phyloP scores from a whole-genome alignment of 2,329 filamentous ascomycete species.

The Penicillium crustosum region DNA sequence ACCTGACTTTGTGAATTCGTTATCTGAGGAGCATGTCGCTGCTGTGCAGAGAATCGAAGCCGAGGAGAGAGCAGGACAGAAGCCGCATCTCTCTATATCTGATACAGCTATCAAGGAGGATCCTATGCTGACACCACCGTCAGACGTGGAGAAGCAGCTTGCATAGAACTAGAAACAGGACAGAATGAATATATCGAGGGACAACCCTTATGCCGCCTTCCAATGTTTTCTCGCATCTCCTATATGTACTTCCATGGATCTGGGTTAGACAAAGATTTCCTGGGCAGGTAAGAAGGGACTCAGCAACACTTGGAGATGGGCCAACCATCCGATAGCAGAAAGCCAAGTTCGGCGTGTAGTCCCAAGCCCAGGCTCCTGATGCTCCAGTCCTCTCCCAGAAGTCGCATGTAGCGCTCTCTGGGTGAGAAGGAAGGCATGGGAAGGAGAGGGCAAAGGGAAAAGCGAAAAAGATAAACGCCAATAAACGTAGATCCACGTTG shows the following conservation, averaged over 20 bases:
- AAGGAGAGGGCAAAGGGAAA: conserved; percentile 15
- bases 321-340: neutral
- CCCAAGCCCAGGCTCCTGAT: neutral
- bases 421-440: conserved; percentile 36
- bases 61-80: conserved; percentile 12
- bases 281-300: neutral
- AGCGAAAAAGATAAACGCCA: conserved; percentile 18
- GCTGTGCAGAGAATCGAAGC: conserved; percentile 10
- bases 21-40: conserved; percentile 31
- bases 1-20: conserved; percentile 43
- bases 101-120: conserved; percentile 2
- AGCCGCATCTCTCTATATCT: conserved; percentile 2
- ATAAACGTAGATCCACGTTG: conserved; percentile 11
- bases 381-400: conserved; percentile 35
- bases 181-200: neutral
- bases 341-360: neutral
- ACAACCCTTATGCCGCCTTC: neutral
- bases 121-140: conserved; percentile 33
- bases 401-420: conserved; percentile 37
- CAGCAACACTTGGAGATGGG: neutral
- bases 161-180: conserved; percentile 13
- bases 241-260: neutral
- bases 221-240: neutral
- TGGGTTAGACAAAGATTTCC: neutral
- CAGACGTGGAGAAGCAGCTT: conserved; percentile 31